Evolutionary conservation across 2,329 filamentous ascomycete species (phyloP), one percentile per base, ranked within the genome.

Genomic region (Exophiala calicioides): DNA sequence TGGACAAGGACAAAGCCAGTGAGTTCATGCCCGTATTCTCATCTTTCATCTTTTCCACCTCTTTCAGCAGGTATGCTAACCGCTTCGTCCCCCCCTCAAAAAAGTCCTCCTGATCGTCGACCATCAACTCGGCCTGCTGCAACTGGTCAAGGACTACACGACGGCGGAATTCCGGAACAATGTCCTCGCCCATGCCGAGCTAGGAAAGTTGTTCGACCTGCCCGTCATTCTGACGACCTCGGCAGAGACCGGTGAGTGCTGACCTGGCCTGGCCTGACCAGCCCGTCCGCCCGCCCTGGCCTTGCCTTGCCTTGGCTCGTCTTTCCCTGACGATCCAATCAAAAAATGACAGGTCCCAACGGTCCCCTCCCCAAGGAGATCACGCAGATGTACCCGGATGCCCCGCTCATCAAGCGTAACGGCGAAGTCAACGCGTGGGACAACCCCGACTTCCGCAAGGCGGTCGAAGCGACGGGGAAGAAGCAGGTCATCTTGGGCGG

Each of bases 341-440:
- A 27, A 27, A 7, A 12, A 27, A 27, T 27, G 7, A 12, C 24
- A 27, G 24, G 85, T 3, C 85, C 85, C 37, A 90, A 89, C 62
- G 85, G 86, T 1, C 80, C 78, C 1, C 69, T 89, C 1, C 81
- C 84, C 7, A 80, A 83, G 58, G 85, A 88, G 59, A 85, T 90
- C 52, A 63, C 78, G 4, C 74, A 81, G 9, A 77, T 83, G 78
- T 82, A 86, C 61, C 85, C 85, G 19, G 68, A 79, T 34, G 79
- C 82, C 0, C 79, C 85, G 0, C 69, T 88, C 8, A 78, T 90
- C 60, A 72, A 76, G 57, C 80, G 86, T 26, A 75, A 84, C 51
- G 85, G 86, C 29, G 82, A 90, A 61, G 84, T 90, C 59, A 79
- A 88, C 61, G 85, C 86, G 2, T 88, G 84, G 86, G 86, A 90